Percentiles rank a stretch among this genome's conserved stretches.
Conservation (phyloP, 805 yeast genomes). For the Wickerhamomyces tratensis region DNA sequence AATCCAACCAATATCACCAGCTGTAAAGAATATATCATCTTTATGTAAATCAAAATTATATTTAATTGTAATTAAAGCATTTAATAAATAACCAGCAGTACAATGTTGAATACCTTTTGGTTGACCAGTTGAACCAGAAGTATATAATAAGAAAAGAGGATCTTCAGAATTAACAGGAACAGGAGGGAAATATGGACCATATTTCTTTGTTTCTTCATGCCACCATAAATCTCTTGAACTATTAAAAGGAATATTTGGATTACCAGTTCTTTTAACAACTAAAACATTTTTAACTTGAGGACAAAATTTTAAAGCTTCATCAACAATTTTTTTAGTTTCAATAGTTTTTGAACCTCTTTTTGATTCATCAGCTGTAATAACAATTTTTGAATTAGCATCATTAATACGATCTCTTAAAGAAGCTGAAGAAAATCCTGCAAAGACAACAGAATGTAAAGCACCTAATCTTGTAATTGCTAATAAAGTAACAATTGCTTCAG, state of each 20-base stretch:
- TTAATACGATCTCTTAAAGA: constrained; percentile 84
- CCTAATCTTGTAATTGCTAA: constrained; percentile 90
- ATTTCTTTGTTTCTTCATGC: constrained; percentile 81
- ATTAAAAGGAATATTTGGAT: constrained; percentile 58
- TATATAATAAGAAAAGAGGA: constrained; percentile 90
- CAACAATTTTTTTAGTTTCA: constrained; percentile 88
- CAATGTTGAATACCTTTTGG: constrained; percentile 97
- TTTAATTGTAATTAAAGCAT: constrained; percentile 85
- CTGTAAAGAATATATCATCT: constrained; percentile 85
- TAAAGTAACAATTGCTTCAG: constrained; percentile 92
- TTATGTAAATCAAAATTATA: constrained; percentile 90
- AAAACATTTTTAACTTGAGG: constrained; percentile 72
- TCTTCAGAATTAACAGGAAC: constrained; percentile 85
- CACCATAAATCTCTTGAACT: constrained; percentile 88
- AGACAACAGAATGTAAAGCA: constrained; percentile 91
- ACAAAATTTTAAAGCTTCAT: constrained; percentile 77
- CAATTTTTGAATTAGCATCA: constrained; percentile 78
- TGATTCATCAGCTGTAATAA: constrained; percentile 92
- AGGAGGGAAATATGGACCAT: constrained; percentile 81
- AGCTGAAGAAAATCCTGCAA: constrained; percentile 94
- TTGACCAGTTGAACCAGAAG: constrained; percentile 97
- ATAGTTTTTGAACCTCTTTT: constrained; percentile 93
- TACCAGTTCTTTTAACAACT: constrained; percentile 84
- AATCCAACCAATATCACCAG: constrained; percentile 99
- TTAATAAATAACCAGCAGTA: constrained; percentile 90